Conservation (phyloP, 2,329 filamentous ascomycete genomes). For the Pseudopithomyces maydicus region DNA sequence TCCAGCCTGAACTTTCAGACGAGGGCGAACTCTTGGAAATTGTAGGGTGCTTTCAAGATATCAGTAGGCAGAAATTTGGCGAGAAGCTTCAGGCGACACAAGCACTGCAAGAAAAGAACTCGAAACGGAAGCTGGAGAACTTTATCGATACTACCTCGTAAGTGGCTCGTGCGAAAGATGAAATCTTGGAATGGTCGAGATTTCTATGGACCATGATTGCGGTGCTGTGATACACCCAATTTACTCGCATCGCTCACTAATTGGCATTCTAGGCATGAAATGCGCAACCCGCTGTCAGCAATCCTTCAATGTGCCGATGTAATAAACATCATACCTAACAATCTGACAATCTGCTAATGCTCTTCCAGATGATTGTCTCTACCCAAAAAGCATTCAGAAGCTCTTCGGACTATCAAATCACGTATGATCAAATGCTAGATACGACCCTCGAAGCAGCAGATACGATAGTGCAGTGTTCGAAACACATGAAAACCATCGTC, state of each 20-base stretch:
- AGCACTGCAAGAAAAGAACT: slow-evolving; percentile 36
- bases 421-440: slow-evolving; percentile 12
- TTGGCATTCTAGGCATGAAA: slow-evolving; percentile 38
- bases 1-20: slow-evolving; percentile 29
- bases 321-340: slow-evolving; percentile 32
- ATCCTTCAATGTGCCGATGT: slow-evolving; percentile 52
- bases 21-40: slow-evolving; percentile 34
- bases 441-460: slow-evolving; percentile 42
- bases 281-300: slow-evolving; percentile 51
- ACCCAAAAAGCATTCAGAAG: slow-evolving; percentile 9
- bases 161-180: not conserved
- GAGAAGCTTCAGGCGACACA: slow-evolving; percentile 23
- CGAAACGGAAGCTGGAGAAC: slow-evolving; percentile 12
- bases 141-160: slow-evolving; percentile 42
- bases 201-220: not conserved
- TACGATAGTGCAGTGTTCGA: slow-evolving; percentile 50
- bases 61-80: slow-evolving; percentile 44
- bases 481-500: slow-evolving; percentile 54
- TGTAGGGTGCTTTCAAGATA: slow-evolving; percentile 44
- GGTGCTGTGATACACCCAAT: too few species aligned
- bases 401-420: not conserved
- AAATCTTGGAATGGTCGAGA: not conserved
- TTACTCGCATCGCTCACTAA: not conserved
- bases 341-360: slow-evolving; percentile 6
- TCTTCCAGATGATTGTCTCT: slow-evolving; percentile 15